Base-by-base conservation (phyloP, 2,329 filamentous ascomycete species). In the Geoglossum cookeanum region DNA sequence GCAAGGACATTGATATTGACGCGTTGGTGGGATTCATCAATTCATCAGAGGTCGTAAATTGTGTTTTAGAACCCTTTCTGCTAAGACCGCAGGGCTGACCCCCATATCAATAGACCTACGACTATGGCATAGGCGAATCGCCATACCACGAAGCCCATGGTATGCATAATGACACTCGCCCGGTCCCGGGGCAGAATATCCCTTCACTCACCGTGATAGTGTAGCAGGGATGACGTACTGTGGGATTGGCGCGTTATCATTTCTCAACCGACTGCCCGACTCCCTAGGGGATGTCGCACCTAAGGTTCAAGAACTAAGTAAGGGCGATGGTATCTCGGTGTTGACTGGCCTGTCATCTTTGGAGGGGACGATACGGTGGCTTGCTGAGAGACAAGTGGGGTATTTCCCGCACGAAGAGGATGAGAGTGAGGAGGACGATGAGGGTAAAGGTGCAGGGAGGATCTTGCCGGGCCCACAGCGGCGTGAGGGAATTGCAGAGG, bases 141-240 rank as follows among this genome's bases (percentile, higher is more conserved):
- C 81, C 83, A 0, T 81, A 81, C 59, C 83, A 89, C 59, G 90
- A 96, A 71, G 84, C 88, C 37, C 89, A 96, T 65, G 85, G 84
- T 87, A 74, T 54, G 76, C 63, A 55, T 57, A 53, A 27, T 62
- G 58, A 59, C 52, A 57, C 54, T 58, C 17, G 42, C 42, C 42
- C 42, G 17, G 17, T 59, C 54, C 39, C 49, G 27, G 56, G 27
- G n/a, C 11, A 58, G 15, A 15, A 53, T 15, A 35, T 57, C 49
- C 29, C 37, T 54, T 54, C 22, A 27, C 51, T 54, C 42, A 57
- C 55, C 45, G 13, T 45, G n/a, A 57, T 48, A 33, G 30, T 58
- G 33, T 60, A 89, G 86, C 87, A 63, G 92, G 92, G 22, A 91
- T 94, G 68, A 89, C 87, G 8, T 96, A 90, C 72, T 96, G 89